Base-by-base conservation (phyloP, 257 asterid species). In the Petrea volubilis region DNA sequence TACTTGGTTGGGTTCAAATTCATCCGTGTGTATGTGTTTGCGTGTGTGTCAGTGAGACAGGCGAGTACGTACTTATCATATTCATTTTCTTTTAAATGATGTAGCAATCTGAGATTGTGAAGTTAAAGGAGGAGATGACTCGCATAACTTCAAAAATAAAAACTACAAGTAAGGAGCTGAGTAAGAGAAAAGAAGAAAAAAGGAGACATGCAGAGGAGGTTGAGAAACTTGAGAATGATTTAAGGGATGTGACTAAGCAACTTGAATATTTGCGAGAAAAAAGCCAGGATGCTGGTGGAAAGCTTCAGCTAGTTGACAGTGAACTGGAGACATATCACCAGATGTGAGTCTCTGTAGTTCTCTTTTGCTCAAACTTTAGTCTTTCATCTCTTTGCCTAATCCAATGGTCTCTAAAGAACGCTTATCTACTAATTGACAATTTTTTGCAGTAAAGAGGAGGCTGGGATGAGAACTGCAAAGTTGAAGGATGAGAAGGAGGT, bases 101-200 rank as follows among this genome's bases (percentile, higher is more conserved):
- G 57, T 90, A 95, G 98, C 99, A 95, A 90, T 88, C 96, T n/a
- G 98, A 90, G 83, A 87, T 92, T 78, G 87, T 92, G 29, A 95
- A 84, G 77, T 78, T 88, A 64, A 92, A 90, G 85, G 99, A 95
- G 85, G 97, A 92, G 86, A 73, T 84, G 33, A 80, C 88, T 41
- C 97, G 99, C 72, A 73, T 95, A 77, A 75, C 77, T 78, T 82
- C 90, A 74, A 90, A 91, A 78, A 82, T 92, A 57, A 92, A 84
- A 83, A 90, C 85, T 78, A 87, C 96, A 0, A 77, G 29, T 56
- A 90, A 92, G 83, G 99, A 95, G 72, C 87, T 90, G 52, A 78
- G 75, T 67, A 95, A 88, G 86, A 92, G 72, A 84, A 86, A 78
- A 76, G 95, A 86, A 72, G 98, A 95, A 82, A 95, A 77, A 79